Evolutionary conservation across 805 yeast genomes (phyloP).

Genomic region (Candida chauliodis): DNA sequence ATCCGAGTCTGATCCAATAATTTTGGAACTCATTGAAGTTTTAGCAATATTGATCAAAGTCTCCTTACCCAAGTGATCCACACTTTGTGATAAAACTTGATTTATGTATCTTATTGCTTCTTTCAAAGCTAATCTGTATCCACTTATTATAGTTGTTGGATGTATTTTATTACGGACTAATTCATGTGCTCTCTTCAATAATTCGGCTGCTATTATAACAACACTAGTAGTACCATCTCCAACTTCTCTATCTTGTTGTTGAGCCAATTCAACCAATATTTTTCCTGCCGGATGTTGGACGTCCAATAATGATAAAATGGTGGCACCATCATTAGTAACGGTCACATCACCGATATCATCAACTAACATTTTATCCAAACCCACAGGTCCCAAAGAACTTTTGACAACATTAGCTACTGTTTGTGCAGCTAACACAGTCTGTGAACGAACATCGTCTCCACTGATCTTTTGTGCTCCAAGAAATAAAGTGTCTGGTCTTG

Average conservation of each 20-base stretch:
- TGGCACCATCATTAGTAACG: slow-evolving; percentile 98
- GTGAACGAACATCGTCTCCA: slow-evolving; percentile 95
- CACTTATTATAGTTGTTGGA: slow-evolving; percentile 97
- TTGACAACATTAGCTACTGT: slow-evolving; percentile 82
- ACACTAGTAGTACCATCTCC: slow-evolving; percentile 99
- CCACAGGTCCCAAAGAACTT: slow-evolving; percentile 96
- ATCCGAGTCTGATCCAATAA: slow-evolving; percentile 89
- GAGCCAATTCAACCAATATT: slow-evolving; percentile 93
- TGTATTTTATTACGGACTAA: slow-evolving; percentile 90
- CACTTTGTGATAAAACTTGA: slow-evolving; percentile 79
- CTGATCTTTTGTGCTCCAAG: slow-evolving; percentile 94
- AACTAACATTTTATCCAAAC: slow-evolving; percentile 96
- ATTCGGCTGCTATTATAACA: slow-evolving; percentile 91
- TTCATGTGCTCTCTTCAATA: slow-evolving; percentile 89
- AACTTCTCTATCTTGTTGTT: slow-evolving; percentile 97
- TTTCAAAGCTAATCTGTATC: slow-evolving; percentile 87
- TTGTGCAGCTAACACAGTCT: slow-evolving; percentile 90
- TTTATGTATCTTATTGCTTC: slow-evolving; percentile 86
- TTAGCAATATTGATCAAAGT: slow-evolving; percentile 88
- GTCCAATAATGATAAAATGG: slow-evolving; percentile 83
- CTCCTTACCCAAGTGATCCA: slow-evolving; percentile 76
- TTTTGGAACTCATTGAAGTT: slow-evolving; percentile 95
- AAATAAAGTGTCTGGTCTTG: slow-evolving; percentile 89
- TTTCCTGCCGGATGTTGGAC: slow-evolving; percentile 99
- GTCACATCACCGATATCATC: slow-evolving; percentile 99